Evolutionary conservation across 345 rosid species (phyloP), one percentile per base, ranked within the genome.

Genomic region (Eutrema japonicum): DNA sequence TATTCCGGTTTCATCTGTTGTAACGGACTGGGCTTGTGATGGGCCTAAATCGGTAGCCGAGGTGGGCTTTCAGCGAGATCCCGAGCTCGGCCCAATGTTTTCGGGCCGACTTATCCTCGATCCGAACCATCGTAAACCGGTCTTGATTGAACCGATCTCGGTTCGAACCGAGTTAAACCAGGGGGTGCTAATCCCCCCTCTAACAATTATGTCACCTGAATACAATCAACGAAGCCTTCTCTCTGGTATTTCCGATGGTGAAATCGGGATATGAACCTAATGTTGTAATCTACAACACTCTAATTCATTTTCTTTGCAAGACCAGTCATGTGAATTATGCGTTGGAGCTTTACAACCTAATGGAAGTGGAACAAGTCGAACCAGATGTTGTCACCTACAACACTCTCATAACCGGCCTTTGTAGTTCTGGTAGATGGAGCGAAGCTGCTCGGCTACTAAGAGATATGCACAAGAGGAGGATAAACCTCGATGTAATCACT

Each of bases 391-490:
- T 71, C 4, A 71, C 75, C 18, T 71, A 60, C 75, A 71, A 61
- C 68, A 60, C 68, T 7, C 58, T 61, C 47, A n/a, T 71, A 26
- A 51, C 45, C 11, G 75, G 75, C 3, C 68, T 71, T 35, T 71
- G 61, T 41, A 10, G 7, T 38, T 48, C 32, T 12, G 68, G 60
- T 36, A 22, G 49, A 51, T 48, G 65, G 68, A 30, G 4, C 42
- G 42, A 71, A 5, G 68, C 18, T 0, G 26, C 37, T 22, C 55
- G 65, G 2, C 38, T 69, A 0, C 46, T 69, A 10, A 69, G 10
- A 18, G 56, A 70, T 70, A 50, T 61, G 75, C 40, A 14, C 29
- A 30, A 41, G 16, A 71, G 16, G 60, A 51, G 30, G 14, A 71
- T 71, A 1, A 37, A 6, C 7, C 59, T 38, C 36, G 66, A 61